Percentiles rank a stretch among this genome's conserved stretches.
These are phyloP conservation scores for Adiantum capillusveneris DNA, from an alignment of 75 land plant genomes.

Conservation along the genomic window DNA sequence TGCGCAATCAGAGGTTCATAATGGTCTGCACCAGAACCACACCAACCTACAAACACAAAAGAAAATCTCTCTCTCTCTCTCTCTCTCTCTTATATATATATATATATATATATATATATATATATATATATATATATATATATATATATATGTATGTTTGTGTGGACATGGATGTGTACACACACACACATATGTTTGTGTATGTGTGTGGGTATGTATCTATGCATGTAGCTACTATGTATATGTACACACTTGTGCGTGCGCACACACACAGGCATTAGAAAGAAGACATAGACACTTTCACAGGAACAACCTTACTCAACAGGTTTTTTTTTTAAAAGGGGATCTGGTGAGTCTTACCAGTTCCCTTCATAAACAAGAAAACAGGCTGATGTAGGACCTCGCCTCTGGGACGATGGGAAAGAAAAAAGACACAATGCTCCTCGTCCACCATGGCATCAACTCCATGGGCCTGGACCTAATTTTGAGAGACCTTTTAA, in stretches of 20 bases:
- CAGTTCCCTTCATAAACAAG: slow-evolving; percentile 40
- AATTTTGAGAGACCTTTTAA: too few species aligned
- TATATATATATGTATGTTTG: too few species aligned
- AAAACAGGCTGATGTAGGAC: slow-evolving; percentile 21
- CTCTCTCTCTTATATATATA: not conserved
- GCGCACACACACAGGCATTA: not conserved
- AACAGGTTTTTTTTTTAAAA: not conserved
- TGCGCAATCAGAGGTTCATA: slow-evolving; percentile 27
- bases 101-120: not conserved
- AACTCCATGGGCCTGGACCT: slow-evolving; percentile 40
- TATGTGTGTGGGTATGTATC: too few species aligned
- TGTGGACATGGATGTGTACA: too few species aligned
- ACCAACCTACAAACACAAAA: slow-evolving; percentile 18
- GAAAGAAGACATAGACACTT: not conserved
- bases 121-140: not conserved
- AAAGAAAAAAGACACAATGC: slow-evolving; percentile 29
- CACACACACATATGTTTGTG: too few species aligned
- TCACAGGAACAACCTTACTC: not conserved
- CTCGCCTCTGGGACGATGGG: slow-evolving; percentile 25
- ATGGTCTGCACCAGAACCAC: slow-evolving; percentile 35
- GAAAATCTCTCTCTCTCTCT: slow-evolving; percentile 4
- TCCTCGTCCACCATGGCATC: slow-evolving; percentile 30
- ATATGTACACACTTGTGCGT: too few species aligned
- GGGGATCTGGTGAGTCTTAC: too few species aligned
- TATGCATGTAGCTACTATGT: too few species aligned